These are phyloP conservation scores for Eimeria praecox DNA, from an alignment of 169 alveolate species.

Conservation along the genomic window DNA sequence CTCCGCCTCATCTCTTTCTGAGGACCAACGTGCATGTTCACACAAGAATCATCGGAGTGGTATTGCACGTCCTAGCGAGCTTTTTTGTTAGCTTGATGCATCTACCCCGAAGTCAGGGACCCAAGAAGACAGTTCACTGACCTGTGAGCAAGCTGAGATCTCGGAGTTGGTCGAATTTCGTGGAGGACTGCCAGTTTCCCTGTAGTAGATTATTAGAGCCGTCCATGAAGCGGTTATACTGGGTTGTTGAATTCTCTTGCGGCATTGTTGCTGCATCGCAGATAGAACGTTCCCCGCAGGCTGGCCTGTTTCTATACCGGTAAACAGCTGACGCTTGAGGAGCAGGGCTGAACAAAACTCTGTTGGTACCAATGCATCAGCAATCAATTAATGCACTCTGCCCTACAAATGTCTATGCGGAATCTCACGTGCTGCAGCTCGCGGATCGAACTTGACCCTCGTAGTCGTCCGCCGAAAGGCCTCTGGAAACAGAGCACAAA, in stretches of 20 bases:
- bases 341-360: background rate
- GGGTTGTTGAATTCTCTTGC: background rate
- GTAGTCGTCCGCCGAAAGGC: constrained; percentile 46
- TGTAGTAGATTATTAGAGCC: background rate
- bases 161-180: constrained; percentile 39
- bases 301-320: background rate
- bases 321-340: background rate
- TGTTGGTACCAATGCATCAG: background rate
- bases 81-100: background rate
- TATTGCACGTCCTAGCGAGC: background rate
- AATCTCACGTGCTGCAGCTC: constrained; percentile 34
- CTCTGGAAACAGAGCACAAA: background rate
- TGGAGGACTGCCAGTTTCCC: background rate
- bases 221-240: background rate
- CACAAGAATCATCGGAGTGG: background rate
- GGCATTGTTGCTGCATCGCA: constrained; percentile 69
- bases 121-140: background rate
- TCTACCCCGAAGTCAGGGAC: background rate
- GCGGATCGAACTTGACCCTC: constrained; percentile 27
- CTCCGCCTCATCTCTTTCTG: constrained; percentile 58
- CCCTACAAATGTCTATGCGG: background rate
- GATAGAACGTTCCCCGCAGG: background rate
- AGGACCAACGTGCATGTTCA: background rate
- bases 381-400: background rate
- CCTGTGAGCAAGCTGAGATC: constrained; percentile 70